These are phyloP conservation scores for Coemansia sp. DNA, from an alignment of 192 early-diverging fungal genomes.

Conservation along the genomic window DNA sequence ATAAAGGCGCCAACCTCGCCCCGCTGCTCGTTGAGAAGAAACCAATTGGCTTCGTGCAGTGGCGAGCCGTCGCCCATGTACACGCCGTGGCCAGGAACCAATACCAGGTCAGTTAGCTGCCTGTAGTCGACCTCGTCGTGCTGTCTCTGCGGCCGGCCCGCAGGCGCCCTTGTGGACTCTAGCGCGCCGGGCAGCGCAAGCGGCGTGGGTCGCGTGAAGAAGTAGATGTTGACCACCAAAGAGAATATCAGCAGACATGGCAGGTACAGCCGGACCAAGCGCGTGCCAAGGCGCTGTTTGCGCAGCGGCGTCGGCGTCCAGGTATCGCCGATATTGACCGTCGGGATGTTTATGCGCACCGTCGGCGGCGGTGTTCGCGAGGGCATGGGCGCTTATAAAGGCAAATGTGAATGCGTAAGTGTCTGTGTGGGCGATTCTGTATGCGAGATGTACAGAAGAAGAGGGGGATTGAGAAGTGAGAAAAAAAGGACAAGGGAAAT, in stretches of 20 bases:
- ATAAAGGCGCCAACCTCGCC: slow-evolving; percentile 50
- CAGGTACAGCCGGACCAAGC: slow-evolving; percentile 35
- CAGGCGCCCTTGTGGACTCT: slow-evolving; percentile 21
- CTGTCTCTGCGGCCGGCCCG: slow-evolving; percentile 10
- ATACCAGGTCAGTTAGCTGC: slow-evolving; percentile 49
- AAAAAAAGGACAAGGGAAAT: background rate
- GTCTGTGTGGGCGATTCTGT: background rate
- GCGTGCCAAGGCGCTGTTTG: slow-evolving; percentile 40
- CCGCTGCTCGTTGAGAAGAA: slow-evolving; percentile 41
- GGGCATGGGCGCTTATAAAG: slow-evolving; percentile 15
- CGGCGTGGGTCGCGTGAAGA: slow-evolving; percentile 47
- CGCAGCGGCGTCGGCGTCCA: slow-evolving; percentile 52
- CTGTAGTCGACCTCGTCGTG: slow-evolving; percentile 24
- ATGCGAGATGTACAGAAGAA: background rate
- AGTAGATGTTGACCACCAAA: slow-evolving; percentile 51
- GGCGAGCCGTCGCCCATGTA: slow-evolving; percentile 44
- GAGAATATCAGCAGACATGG: slow-evolving; percentile 40
- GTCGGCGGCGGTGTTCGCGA: slow-evolving; percentile 43
- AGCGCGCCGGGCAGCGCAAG: slow-evolving; percentile 29
- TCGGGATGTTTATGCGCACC: slow-evolving; percentile 57
- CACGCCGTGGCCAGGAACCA: slow-evolving; percentile 54
- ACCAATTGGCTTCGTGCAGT: slow-evolving; percentile 48
- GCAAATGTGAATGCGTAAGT: background rate
- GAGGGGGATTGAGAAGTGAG: background rate
- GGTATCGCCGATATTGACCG: slow-evolving; percentile 46